A percentile compares a stretch with the other conserved stretches of the same genome.
Evolutionary conservation across 2,329 filamentous ascomycete genomes (phyloP).

Genomic region (Scleromitrula shiraiana): DNA sequence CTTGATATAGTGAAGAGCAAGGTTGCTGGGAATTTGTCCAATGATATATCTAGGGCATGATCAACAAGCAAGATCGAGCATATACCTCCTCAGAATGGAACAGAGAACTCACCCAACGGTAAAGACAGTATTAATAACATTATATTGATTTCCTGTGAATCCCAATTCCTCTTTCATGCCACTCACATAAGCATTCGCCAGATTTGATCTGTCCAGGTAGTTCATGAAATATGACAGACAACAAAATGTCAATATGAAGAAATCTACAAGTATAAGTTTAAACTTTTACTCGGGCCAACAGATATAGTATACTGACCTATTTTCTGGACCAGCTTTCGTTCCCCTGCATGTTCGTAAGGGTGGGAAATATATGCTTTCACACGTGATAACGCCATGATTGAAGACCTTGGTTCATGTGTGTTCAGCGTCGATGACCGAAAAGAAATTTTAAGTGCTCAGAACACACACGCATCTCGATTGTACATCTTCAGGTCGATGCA

Average conservation of each 20-base stretch:
- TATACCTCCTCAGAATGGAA: no score
- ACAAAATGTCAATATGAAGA: slow-evolving; percentile 12
- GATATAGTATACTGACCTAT: not conserved
- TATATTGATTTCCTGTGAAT: slow-evolving; percentile 36
- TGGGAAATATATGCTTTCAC: slow-evolving; percentile 5
- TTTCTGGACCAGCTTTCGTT: slow-evolving; percentile 11
- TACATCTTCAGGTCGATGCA: no score
- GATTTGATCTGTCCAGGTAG: slow-evolving; percentile 24
- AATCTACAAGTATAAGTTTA: not conserved
- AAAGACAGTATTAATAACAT: slow-evolving; percentile 45
- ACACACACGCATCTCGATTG: no score
- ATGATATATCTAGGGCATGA: slow-evolving; percentile 35
- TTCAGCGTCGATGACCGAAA: no score
- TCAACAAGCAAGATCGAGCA: not conserved
- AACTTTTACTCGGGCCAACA: no score
- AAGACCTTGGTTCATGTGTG: no score
- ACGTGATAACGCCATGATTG: slow-evolving; percentile 1
- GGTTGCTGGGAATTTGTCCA: slow-evolving; percentile 53
- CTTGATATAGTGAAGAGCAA: slow-evolving; percentile 54
- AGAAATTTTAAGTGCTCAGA: not conserved
- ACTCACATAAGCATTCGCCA: slow-evolving; percentile 35
- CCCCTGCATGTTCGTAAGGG: slow-evolving; percentile 7
- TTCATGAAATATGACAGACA: slow-evolving; percentile 26
- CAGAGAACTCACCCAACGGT: slow-evolving; percentile 21
- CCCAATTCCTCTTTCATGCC: slow-evolving; percentile 43